Percentiles rank a stretch among this genome's conserved stretches.
Evolutionary conservation across 805 yeast species (phyloP).

Genomic region (Jamesozyma lodderae): DNA sequence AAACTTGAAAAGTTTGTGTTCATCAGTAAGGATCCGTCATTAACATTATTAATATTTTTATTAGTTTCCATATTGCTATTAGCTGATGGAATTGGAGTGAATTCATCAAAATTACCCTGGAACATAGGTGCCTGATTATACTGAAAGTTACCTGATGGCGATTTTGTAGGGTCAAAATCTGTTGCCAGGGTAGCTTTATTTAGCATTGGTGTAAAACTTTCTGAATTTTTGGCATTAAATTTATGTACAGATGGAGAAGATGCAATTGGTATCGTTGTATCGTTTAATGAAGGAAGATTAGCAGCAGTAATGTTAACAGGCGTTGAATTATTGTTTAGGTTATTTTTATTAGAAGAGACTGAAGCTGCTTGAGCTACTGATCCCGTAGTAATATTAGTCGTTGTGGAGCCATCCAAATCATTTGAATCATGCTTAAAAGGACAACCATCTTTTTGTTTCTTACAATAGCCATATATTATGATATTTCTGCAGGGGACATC

Average conservation of each 20-base stretch:
- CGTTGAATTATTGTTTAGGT: no score
- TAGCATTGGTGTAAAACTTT: conserved; percentile 43
- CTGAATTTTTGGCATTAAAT: conserved; percentile 46
- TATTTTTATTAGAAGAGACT: not conserved
- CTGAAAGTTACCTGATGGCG: no score
- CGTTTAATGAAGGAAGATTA: not conserved
- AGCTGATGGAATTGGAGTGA: no score
- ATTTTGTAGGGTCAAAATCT: no score
- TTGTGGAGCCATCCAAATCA: conserved; percentile 4
- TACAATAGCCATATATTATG: conserved; percentile 79
- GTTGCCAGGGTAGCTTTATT: conserved; percentile 9
- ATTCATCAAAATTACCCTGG: no score
- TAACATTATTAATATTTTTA: no score
- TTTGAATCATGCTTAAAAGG: conserved; percentile 60
- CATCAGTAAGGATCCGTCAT: no score
- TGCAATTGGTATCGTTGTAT: conserved; percentile 1
- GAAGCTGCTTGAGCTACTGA: not conserved
- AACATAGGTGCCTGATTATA: no score
- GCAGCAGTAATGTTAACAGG: not conserved
- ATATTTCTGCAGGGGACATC: conserved; percentile 78
- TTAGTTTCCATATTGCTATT: no score
- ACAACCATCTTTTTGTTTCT: conserved; percentile 81
- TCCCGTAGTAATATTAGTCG: not conserved
- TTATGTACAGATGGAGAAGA: conserved; percentile 22
- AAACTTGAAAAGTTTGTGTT: no score